Evolutionary conservation across 768 basidiomycete genomes (phyloP), one percentile per base, ranked within the genome.

Genomic region (Polyporus arcularius): DNA sequence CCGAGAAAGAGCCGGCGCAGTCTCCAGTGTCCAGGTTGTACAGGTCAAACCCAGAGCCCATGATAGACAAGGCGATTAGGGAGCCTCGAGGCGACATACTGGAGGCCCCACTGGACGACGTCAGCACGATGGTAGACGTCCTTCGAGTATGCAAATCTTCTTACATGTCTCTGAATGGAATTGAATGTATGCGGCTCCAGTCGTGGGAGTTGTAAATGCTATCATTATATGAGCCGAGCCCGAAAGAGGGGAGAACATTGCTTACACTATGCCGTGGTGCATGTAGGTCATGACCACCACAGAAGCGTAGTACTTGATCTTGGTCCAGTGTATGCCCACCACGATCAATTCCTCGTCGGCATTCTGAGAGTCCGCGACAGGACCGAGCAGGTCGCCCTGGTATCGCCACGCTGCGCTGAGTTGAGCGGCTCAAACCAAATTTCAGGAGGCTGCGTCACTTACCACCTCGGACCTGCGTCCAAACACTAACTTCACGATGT

Each of bases 311-410:
- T 2, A 11, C 15, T 16, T 21, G 15, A 46, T 38, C 18, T 48
- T 48, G 11, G 26, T 57, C 55, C 55, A 57, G 21, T 57, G 55
- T 4, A 57, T 39, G 9, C 55, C 16, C 12, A 47, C 39, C 16
- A 49, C 55, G 11, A 57, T 10, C n/a, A 57, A 32, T 14, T 40
- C 46, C 14, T 38, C 31, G 6, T 49, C 46, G 18, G 30, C 26
- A 26, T 40, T 57, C 21, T 28, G 11, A 1, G 38, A 40, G 21
- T 47, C 47, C 1, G 12, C 4, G 2, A n/a, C 12, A 1, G 55
- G 55, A 4, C 14, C 6, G 9, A 0, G 46, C 18, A 57, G 18
- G 5, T 39, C 35, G 3, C 3, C 11, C 3, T 26, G 21, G n/a
- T 28, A 46, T 0, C n/a, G 1, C 55, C 55, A 57, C 1, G 11